phyloP scores from a whole-genome alignment of 2,329 filamentous ascomycete species.

The Fusarium sublunatum region DNA sequence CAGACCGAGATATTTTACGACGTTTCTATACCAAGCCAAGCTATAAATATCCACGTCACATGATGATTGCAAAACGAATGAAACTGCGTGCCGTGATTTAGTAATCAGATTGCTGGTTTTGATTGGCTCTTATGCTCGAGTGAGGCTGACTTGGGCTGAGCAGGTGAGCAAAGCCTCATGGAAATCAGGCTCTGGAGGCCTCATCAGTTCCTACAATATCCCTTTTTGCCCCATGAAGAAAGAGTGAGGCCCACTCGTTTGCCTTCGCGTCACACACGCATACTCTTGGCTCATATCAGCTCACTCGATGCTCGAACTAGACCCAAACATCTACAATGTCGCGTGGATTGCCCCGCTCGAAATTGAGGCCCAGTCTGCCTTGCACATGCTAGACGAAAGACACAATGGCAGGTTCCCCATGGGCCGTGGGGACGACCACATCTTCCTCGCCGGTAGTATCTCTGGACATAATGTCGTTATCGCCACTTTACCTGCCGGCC shows the following conservation, averaged over 20 bases:
- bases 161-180: background rate
- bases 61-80: too few relatives aligned
- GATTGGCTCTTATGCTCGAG: too few relatives aligned
- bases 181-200: background rate
- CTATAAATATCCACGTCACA: too few relatives aligned
- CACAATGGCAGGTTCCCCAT: slow-evolving; percentile 49
- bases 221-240: too few relatives aligned
- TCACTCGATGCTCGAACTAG: slow-evolving; percentile 11
- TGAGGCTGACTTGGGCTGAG: background rate
- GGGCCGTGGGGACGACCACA: slow-evolving; percentile 50
- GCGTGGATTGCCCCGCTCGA: slow-evolving; percentile 54
- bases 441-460: slow-evolving; percentile 52
- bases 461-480: slow-evolving; percentile 53
- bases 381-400: slow-evolving; percentile 49
- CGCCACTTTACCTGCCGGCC: slow-evolving; percentile 49
- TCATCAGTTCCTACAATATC: background rate
- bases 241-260: too few relatives aligned
- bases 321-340: slow-evolving; percentile 47
- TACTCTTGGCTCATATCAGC: background rate
- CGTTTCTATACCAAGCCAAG: too few relatives aligned
- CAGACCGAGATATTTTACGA: background rate
- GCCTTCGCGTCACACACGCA: too few relatives aligned
- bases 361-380: slow-evolving; percentile 52
- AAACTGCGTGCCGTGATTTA: too few relatives aligned
- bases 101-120: too few relatives aligned